Evolutionary conservation across 208 protist species (phyloP).

Genomic region (Acanthamoeba royreba): DNA sequence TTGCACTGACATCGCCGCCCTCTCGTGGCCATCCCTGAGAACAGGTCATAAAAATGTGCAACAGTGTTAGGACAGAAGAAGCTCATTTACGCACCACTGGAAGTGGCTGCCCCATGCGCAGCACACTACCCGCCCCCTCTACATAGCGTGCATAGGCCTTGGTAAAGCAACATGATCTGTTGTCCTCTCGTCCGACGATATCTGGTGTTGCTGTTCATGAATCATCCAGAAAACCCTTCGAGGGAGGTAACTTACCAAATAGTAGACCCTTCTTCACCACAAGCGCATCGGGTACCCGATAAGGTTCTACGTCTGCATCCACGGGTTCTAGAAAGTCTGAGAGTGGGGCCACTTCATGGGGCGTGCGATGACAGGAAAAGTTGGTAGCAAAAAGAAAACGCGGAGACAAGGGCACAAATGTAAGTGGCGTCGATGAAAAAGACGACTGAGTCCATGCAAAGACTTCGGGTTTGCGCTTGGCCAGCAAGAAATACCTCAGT

Average conservation of each 20-base stretch:
- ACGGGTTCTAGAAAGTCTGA: neutral
- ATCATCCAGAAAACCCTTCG: neutral
- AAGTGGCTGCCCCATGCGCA: neutral
- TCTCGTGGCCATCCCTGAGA: too few species aligned
- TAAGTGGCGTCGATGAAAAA: neutral
- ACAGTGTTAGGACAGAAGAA: neutral
- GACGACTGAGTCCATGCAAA: neutral
- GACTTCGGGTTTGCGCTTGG: neutral
- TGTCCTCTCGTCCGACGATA: neutral
- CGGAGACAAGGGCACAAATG: neutral
- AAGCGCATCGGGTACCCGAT: neutral
- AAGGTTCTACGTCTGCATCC: neutral
- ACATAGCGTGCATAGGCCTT: constrained; percentile 29
- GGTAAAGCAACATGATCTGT: neutral
- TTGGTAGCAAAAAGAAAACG: neutral
- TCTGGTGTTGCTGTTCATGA: neutral
- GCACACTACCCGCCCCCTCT: neutral
- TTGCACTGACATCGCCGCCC: too few species aligned
- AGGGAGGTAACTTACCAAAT: neutral
- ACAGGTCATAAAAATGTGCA: too few species aligned
- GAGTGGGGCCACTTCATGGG: neutral
- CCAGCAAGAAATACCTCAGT: constrained; percentile 7
- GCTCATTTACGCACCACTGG: neutral
- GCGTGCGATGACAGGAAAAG: neutral
- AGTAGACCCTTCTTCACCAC: neutral